Base-by-base conservation (phyloP, 345 rosid species). In the Mercurialis annua region DNA sequence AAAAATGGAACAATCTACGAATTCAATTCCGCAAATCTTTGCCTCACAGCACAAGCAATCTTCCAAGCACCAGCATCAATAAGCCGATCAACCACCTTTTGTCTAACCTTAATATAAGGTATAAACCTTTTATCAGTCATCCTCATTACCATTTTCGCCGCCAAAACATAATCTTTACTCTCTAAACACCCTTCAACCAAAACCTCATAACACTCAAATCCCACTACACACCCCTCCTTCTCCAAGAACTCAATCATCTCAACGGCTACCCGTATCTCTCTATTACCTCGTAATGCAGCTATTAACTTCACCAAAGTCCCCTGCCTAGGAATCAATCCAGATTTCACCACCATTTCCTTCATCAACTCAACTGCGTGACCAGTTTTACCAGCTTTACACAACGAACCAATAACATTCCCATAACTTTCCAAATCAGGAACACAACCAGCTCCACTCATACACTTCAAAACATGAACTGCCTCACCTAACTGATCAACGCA, bases 71-170 rank as follows among this genome's bases (percentile, higher is more conserved):
- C 85, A 6, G 77, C 73, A 63, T 59, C 57, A 67, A 77, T 80
- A 66, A 92, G 74, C 44, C 89, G 86, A 62, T 88, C 86, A 5
- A 90, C 81, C 58, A 92, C 81, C 80, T 86, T 90, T 58, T 79
- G 91, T 83, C 98, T 82, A 44, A 80, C 81, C 73, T 69, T 81
- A 33, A 90, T 81, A 76, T 81, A 85, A 29, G 98, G 98, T 79
- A 92, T 84, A 70, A 86, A 92, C 66, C 90, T 91, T 70, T 70
- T 90, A 49, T 77, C 84, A 12, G 96, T 79, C 98, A 92, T 92
- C 65, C 66, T 64, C 84, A 82, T 79, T 54, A 74, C 91, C 48
- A 76, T 73, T 74, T 87, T 92, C 49, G 76, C 98, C 18, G 96
- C 98, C 81, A 90, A 77, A 73, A 90, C 47, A 71, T 78, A 85